Evolutionary conservation across 2,329 filamentous ascomycete species (phyloP).

Genomic region (Fusarium pilosicola): DNA sequence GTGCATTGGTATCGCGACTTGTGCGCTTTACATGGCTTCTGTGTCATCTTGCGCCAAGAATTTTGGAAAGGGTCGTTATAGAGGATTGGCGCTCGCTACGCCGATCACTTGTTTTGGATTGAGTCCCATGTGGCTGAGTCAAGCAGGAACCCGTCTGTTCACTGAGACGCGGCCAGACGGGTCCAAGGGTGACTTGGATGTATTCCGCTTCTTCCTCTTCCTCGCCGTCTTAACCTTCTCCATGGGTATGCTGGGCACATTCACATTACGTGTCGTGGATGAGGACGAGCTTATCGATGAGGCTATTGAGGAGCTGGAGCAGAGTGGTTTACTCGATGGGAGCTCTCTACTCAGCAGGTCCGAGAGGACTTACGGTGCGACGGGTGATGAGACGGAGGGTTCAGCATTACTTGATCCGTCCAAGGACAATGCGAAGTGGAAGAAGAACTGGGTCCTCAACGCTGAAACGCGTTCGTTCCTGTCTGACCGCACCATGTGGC

Average conservation of each 20-base stretch:
- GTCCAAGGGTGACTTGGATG: constrained; percentile 70
- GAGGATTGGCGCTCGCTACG: constrained; percentile 86
- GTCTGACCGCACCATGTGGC: constrained; percentile 94
- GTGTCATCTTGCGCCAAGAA: constrained; percentile 99
- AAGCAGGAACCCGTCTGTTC: constrained; percentile 82
- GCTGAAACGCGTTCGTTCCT: constrained; percentile 89
- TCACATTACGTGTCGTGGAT: constrained; percentile 81
- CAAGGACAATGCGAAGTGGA: constrained; percentile 66
- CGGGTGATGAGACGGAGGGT: constrained; percentile 60
- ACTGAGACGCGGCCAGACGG: constrained; percentile 75
- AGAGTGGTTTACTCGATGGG: constrained; percentile 82
- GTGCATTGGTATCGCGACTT: constrained; percentile 83
- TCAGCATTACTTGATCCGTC: constrained; percentile 52
- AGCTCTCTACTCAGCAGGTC: constrained; percentile 74
- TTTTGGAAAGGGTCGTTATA: constrained; percentile 88
- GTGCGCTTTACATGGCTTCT: constrained; percentile 86
- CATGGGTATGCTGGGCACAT: constrained; percentile 77
- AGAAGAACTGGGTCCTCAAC: constrained; percentile 92
- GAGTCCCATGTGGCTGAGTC: constrained; percentile 95
- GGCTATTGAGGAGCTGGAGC: constrained; percentile 89
- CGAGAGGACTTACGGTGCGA: constrained; percentile 70
- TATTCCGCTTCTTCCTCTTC: constrained; percentile 90
- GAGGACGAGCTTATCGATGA: constrained; percentile 90
- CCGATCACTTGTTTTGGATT: constrained; percentile 94
- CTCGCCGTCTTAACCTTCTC: constrained; percentile 75